These are phyloP conservation scores for Cladosporium oxysporum DNA, from an alignment of 2,329 filamentous ascomycete species.

Conservation along the genomic window DNA sequence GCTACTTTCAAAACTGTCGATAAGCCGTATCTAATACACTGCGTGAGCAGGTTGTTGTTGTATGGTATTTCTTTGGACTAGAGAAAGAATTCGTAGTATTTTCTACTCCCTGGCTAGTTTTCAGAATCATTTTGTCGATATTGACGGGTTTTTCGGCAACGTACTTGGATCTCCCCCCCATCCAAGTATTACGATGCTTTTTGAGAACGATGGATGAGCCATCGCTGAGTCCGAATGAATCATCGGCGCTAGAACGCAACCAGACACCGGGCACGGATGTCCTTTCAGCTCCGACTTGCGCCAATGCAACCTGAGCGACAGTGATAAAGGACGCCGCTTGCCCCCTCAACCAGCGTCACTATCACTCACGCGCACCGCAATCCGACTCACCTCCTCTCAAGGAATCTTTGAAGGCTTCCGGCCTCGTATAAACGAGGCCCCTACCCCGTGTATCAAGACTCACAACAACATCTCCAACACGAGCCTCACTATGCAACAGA, in stretches of 20 bases:
- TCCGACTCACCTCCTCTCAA: slow-evolving; percentile 9
- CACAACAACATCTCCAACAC: slow-evolving; percentile 1
- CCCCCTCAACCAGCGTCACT: slow-evolving; percentile 16
- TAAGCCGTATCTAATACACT: neutral
- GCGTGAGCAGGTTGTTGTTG: neutral
- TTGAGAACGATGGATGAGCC: neutral
- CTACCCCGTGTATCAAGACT: slow-evolving; percentile 16
- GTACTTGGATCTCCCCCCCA: neutral
- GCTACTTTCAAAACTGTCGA: neutral
- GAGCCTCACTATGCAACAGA: slow-evolving; percentile 14
- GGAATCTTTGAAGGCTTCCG: slow-evolving; percentile 12
- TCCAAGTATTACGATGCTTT: neutral
- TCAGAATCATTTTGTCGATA: neutral
- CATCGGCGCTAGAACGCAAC: neutral
- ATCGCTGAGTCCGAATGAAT: neutral
- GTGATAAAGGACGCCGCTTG: slow-evolving; percentile 11
- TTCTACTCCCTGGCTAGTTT: neutral
- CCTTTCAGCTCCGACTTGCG: neutral
- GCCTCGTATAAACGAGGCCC: slow-evolving; percentile 22
- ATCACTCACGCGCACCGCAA: slow-evolving; percentile 16
- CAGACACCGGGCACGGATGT: slow-evolving; percentile 1
- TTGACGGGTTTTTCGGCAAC: neutral
- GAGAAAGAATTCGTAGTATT: neutral
- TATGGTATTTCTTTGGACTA: neutral
- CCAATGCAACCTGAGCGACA: slow-evolving; percentile 10